phyloP scores from a whole-genome alignment of 164 flowering plant genomes.

The Magnolia kwangsiensis region DNA sequence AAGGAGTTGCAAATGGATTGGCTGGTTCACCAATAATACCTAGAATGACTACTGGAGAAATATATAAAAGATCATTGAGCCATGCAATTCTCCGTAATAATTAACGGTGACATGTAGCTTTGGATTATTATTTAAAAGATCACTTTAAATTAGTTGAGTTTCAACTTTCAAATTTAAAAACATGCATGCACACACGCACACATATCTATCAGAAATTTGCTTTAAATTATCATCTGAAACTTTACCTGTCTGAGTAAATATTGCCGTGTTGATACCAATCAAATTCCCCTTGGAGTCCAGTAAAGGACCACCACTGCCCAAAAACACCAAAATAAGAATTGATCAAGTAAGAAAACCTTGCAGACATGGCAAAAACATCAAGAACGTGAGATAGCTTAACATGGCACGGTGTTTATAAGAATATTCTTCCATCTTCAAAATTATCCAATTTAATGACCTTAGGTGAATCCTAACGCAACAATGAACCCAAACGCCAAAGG shows the following conservation, averaged over 20 bases:
- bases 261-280: slow-evolving; percentile 92
- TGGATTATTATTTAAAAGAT: no score
- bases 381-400: neutral
- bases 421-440: no score
- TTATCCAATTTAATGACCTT: no score
- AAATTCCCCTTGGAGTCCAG: slow-evolving; percentile 85
- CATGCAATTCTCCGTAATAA: no score
- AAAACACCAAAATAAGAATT: slow-evolving; percentile 6
- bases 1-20: no score
- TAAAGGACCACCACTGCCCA: slow-evolving; percentile 87
- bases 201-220: neutral
- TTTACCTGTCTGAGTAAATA: slow-evolving; percentile 87
- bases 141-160: no score
- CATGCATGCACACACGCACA: no score
- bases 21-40: no score
- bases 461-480: neutral
- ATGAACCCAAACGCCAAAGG: neutral
- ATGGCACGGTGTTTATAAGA: neutral
- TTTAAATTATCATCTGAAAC: neutral
- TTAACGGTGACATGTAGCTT: no score
- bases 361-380: neutral
- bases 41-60: no score
- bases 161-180: neutral
- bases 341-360: neutral
- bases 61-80: no score